Evolutionary conservation across 2,329 filamentous ascomycete species (phyloP).

Genomic region (Calonectria leucothoes): DNA sequence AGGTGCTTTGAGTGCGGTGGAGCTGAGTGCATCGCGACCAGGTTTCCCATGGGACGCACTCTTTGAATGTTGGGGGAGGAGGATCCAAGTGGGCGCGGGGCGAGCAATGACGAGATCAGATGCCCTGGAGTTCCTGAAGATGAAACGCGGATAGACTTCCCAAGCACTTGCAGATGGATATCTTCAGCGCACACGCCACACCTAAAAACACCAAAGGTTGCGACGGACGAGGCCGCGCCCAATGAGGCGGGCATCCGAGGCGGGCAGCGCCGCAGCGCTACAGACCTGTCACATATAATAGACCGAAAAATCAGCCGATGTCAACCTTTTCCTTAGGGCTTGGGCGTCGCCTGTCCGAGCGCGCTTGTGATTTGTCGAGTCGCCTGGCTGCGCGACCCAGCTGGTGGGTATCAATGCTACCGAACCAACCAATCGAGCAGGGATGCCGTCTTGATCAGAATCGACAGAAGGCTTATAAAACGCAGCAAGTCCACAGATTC

Average conservation of each 20-base stretch:
- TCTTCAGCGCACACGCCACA: not conserved
- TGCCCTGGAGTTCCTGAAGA: not conserved
- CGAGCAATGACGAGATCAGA: not conserved
- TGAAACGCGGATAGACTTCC: not conserved
- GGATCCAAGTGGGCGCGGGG: not conserved
- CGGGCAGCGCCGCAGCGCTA: not conserved
- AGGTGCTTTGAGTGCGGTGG: not conserved
- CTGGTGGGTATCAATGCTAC: not conserved
- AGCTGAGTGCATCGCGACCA: not conserved
- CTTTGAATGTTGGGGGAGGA: not conserved
- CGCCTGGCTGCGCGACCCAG: not conserved
- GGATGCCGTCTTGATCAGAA: not conserved
- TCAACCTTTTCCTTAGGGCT: not conserved
- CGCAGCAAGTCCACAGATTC: not conserved
- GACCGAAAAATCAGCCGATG: not conserved
- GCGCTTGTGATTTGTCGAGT: not conserved
- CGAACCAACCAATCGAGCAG: not conserved
- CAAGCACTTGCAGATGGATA: not conserved
- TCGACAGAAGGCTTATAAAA: not conserved
- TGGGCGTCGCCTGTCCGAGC: not conserved
- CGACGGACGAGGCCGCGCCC: not conserved
- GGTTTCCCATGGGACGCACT: not conserved
- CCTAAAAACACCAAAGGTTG: not conserved
- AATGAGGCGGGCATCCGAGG: not conserved
- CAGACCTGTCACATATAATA: not conserved